Evolutionary conservation across 805 yeast genomes (phyloP), one percentile per base, ranked within the genome.

Genomic region (Teunomyces pallodes): DNA sequence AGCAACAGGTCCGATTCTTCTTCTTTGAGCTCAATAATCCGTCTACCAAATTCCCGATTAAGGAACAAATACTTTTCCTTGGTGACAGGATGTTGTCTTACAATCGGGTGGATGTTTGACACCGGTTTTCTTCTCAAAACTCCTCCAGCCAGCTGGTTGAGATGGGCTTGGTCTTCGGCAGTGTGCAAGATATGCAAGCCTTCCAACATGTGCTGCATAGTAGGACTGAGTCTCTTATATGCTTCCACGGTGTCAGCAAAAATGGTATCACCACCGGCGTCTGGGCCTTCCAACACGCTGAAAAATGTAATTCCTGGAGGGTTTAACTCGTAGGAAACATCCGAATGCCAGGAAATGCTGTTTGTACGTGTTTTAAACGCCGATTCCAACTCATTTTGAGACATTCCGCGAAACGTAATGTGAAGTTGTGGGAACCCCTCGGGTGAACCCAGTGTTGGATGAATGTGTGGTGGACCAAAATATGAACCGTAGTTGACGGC

Each of bases 1-100:
- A 87, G 70, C 49, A 88, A 67, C 20, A 70, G 72, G 47, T 81
- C 84, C 31, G 86, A 80, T 67, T 87, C 95, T 56, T 84, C 88
- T 41, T 77, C 75, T 67, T 86, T 87, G 62, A 87, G 72, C 38
- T 88, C 94, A 20, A 83, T 80, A 54, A 87, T 84, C 56, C 80
- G 74, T 59, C 85, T 78, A n/a, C 86, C 76, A 66, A 86, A 86
- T 29, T 80, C 76, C 39, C 79, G 74, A 64, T 83, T 83, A 46
- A 83, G 75, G 62, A 61, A 85, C 48, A 79, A 70, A 49, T 72
- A 70, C 69, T 84, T 86, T 66, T 77, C 77, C 48, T 81, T 80
- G 40, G 88, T 76, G n/a, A 83, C 90, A 1, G 91, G 91, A 62
- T 86, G 89, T 40, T 76, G 76, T 62, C 91, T 82, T 45, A 86